phyloP scores from a whole-genome alignment of 2,329 filamentous ascomycete species.

The Thermothelomyces thermophilus region DNA sequence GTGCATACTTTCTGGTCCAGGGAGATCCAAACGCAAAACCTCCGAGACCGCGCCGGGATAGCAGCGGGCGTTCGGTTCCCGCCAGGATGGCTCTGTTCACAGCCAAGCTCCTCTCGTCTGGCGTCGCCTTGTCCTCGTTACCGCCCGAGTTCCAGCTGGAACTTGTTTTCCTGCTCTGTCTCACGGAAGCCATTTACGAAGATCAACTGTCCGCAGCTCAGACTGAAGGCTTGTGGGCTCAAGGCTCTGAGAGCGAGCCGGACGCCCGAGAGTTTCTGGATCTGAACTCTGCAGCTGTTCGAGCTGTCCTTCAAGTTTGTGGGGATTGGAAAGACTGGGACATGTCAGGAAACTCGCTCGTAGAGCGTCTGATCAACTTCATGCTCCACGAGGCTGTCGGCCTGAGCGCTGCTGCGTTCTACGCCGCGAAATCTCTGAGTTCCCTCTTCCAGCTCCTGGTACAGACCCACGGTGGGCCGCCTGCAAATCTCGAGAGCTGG shows the following conservation, averaged over 20 bases:
- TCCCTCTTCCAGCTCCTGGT: conserved; percentile 43
- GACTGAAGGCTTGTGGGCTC: conserved; percentile 41
- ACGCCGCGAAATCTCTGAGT: conserved; percentile 47
- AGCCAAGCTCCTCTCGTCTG: conserved; percentile 46
- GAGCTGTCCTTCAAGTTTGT: conserved; percentile 29
- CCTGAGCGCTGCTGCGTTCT: conserved; percentile 40
- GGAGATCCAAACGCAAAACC: conserved; percentile 21
- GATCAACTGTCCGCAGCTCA: conserved; percentile 47
- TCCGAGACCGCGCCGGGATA: conserved; percentile 46
- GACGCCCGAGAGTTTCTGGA: conserved; percentile 41
- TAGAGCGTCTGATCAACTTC: conserved; percentile 38
- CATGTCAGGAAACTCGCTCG: conserved; percentile 30
- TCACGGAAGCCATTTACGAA: conserved; percentile 45
- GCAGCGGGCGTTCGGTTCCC: conserved; percentile 63
- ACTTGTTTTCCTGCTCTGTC: conserved; percentile 43
- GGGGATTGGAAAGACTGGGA: conserved; percentile 34
- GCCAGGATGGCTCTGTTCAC: conserved; percentile 71
- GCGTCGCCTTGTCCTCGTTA: conserved; percentile 34
- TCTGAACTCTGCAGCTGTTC: conserved; percentile 35
- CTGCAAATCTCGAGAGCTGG: conserved; percentile 40
- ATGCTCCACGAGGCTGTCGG: conserved; percentile 39
- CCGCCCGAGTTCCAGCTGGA: conserved; percentile 41
- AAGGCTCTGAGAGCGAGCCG: conserved; percentile 29
- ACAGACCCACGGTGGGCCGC: conserved; percentile 44
- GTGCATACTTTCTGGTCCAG: conserved; percentile 59